Evolutionary conservation across 2,329 filamentous ascomycete species (phyloP).

Genomic region (Orbilia quercus): DNA sequence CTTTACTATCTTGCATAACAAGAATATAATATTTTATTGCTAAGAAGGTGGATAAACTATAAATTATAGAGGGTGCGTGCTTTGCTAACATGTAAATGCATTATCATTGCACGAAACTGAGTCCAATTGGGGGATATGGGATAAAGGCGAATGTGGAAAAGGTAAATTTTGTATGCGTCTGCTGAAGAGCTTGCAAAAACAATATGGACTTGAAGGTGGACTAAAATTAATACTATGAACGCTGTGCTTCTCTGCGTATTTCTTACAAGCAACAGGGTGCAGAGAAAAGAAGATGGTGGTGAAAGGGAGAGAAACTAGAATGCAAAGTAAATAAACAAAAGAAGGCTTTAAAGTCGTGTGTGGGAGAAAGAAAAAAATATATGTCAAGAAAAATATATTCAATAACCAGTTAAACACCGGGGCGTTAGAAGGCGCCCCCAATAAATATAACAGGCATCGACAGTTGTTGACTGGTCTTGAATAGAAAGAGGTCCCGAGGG

Average conservation of each 20-base stretch:
- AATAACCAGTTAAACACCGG: conserved; percentile 38
- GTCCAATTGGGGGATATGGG: too few species aligned
- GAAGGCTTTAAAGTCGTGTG: not conserved
- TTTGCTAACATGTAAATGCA: too few species aligned
- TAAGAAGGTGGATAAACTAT: not conserved
- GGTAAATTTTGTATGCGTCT: too few species aligned
- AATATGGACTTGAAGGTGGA: conserved; percentile 9
- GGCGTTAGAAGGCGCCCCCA: conserved; percentile 4
- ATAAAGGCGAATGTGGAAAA: too few species aligned
- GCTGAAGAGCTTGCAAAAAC: too few species aligned
- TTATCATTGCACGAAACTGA: too few species aligned
- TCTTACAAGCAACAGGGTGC: not conserved
- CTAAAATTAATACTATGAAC: conserved; percentile 5
- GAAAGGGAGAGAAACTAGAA: conserved; percentile 5
- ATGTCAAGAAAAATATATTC: not conserved
- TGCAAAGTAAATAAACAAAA: conserved; percentile 13
- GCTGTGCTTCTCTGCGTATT: conserved; percentile 9
- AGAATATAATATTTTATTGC: conserved; percentile 4
- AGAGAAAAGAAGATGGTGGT: not conserved
- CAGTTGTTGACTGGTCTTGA: not conserved
- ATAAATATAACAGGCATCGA: too few species aligned
- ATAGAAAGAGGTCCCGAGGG: not conserved
- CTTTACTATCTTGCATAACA: not conserved
- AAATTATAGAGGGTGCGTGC: not conserved
- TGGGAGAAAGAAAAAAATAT: too few species aligned